Conservation (phyloP, 768 basidiomycete genomes). For the Tremella fuciformis region DNA sequence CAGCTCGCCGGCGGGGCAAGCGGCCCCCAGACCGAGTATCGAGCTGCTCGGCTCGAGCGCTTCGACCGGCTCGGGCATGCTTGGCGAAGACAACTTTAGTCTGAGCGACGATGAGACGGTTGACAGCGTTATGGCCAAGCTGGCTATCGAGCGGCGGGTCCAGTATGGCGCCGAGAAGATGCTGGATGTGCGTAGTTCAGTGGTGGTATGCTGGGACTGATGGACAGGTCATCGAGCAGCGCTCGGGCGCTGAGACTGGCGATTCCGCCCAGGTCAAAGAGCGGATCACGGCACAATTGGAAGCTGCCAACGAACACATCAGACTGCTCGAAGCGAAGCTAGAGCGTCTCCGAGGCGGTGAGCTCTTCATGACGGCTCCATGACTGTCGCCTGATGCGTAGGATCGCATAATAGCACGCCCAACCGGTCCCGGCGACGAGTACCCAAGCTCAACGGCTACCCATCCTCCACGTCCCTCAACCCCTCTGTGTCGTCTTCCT, state of each 20-base stretch:
- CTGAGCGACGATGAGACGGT: conserved; percentile 4
- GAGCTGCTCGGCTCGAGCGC: conserved; percentile 2
- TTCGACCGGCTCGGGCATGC: background rate
- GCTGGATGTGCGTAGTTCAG: conserved; percentile 63
- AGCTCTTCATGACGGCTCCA: conserved; percentile 3
- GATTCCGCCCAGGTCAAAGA: conserved; percentile 55
- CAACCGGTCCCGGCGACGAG: conserved; percentile 26
- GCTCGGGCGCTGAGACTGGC: conserved; percentile 51
- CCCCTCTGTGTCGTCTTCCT: background rate
- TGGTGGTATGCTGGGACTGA: background rate
- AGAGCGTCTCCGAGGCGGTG: conserved; percentile 53
- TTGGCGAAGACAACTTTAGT: background rate
- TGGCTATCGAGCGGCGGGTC: conserved; percentile 74
- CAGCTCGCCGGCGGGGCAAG: background rate
- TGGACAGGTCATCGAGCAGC: conserved; percentile 42
- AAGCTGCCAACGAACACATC: conserved; percentile 72
- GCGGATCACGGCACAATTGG: conserved; percentile 57
- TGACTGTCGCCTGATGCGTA: background rate
- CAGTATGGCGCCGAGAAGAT: conserved; percentile 91
- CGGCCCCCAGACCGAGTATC: background rate
- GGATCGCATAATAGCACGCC: conserved; percentile 24
- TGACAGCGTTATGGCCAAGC: conserved; percentile 63
- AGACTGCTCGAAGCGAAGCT: conserved; percentile 62
- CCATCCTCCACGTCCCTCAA: conserved; percentile 34
- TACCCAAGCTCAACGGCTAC: conserved; percentile 33